Evolutionary conservation across 208 protist genomes (phyloP), one percentile per base, ranked within the genome.

Genomic region (Leishmania gerbilli): DNA sequence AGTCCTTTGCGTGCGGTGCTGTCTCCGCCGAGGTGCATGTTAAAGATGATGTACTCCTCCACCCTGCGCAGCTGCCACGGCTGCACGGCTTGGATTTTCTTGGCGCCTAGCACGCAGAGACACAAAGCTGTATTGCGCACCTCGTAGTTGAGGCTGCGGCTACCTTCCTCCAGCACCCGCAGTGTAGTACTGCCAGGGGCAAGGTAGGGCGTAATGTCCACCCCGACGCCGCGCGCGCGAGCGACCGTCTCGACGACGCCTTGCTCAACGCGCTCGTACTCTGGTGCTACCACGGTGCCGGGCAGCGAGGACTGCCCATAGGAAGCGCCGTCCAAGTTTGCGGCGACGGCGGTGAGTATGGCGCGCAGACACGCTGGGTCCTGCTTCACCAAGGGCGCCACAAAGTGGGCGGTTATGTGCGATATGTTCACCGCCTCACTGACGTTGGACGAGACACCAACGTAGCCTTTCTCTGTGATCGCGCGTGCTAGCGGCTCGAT

Each of bases 21-120:
- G 80, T 98, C 93, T 15, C 93, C 93, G 62, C 93, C 95, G 31
- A 90, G 90, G 68, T 96, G 89, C 89, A 97, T 91, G 80, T 98
- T 95, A 24, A 92, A 83, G 13, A 88, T 83, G 17, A 96, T 58
- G 72, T 92, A 98, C 77, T 87, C 83, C 88, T 98, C 93, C 77
- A 98, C 83, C 68, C 92, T 82, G 27, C 51, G 64, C 79, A 92
- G 89, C 85, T 98, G 92, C 92, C 90, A 94, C 24, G 72, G 76
- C 34, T 85, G 69, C 42, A 96, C 88, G 19, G 83, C 85, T 74
- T 93, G 90, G 17, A 90, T 75, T 79, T 92, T 95, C 67, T 87
- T 90, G 0, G 79, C 79, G 45, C 83, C 87, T 24, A 96, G 82
- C 37, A 96, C 93, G 71, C 89, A 93, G 53, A 98, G 79, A 69